Percentiles rank a stretch among this genome's conserved stretches.
Conservation (phyloP, 495 filamentous ascomycete species). For the Xylaria venustula region DNA sequence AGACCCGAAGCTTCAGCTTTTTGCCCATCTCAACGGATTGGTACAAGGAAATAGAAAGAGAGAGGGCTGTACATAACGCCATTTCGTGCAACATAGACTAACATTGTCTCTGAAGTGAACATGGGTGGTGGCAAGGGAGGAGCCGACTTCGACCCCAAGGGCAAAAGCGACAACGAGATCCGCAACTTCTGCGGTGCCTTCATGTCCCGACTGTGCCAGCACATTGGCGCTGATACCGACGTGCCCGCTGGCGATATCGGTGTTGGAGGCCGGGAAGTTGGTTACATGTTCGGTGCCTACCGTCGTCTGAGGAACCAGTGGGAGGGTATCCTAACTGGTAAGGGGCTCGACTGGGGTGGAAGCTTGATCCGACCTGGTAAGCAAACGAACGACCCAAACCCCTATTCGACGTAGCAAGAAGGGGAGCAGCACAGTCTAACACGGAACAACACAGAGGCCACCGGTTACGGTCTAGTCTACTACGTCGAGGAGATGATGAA, state of each 20-base stretch:
- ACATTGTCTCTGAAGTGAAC: constrained; percentile 59
- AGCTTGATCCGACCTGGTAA: constrained; percentile 78
- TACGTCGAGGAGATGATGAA: constrained; percentile 96
- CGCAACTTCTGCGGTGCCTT: constrained; percentile 95
- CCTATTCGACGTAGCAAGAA: background rate
- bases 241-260: constrained; percentile 95
- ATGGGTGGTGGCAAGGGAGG: constrained; percentile 99
- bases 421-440: constrained; percentile 1
- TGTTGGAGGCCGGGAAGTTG: constrained; percentile 84
- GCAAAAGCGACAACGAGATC: constrained; percentile 96
- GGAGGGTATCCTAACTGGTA: constrained; percentile 93
- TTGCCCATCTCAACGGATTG: background rate
- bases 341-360: constrained; percentile 91
- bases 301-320: constrained; percentile 81
- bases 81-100: constrained; percentile 17
- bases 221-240: constrained; percentile 96
- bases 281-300: constrained; percentile 96
- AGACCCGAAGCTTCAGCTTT: background rate
- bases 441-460: constrained; percentile 64
- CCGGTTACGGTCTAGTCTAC: constrained; percentile 95
- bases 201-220: constrained; percentile 91
- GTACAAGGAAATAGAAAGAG: background rate
- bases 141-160: constrained; percentile 98
- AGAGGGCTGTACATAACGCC: background rate
- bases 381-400: background rate